Evolutionary conservation across 495 filamentous ascomycete genomes (phyloP), one percentile per base, ranked within the genome.

Genomic region (Aspergillus haitiensis): DNA sequence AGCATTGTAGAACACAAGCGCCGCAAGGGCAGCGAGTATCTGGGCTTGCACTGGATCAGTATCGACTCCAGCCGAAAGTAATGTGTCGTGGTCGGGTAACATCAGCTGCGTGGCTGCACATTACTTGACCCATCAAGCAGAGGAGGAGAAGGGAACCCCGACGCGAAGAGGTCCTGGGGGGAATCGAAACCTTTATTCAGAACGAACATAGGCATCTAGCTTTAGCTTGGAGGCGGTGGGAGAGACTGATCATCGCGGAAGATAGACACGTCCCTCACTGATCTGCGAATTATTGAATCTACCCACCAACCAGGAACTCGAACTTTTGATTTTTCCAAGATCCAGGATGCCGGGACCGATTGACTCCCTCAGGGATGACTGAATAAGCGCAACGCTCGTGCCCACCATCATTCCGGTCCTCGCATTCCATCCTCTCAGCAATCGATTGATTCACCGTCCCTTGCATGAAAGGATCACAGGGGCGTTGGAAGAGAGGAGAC

Each of bases 1-100:
- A 46, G 76, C 68, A 54, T 82, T 82, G 60, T 81, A 82, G 70
- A 75, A 78, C 27, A 75, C 75, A 44, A 81, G 68, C 1, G 65
- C 73, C 1, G 72, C 64, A 52, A 80, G 75, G 7, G 67, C 70
- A 8, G 69, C 65, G 15, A 75, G 67, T 3, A 74, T 36, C 8
- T 69, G 54, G 0, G 55, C 66, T 11, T 64, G 62, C 7, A 66
- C 45, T 2, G 47, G 5, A 16, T 57, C 36, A 33, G 15, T 18
- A 40, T 35, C 34, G 33, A 62, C 9, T 40, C 49, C 55, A 6
- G 55, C 48, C 40, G 51, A 40, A 31, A 44, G 37, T 16, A 31
- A n/a, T 33, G 12, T 51, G 48, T 51, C 48, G 34, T 34, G 21
- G 32, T 51, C 27, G 32, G 48, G 34, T 12, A 31, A 51, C 48